Base-by-base conservation (phyloP, 83 land plant genomes). In the Isoetes engelmannii region DNA sequence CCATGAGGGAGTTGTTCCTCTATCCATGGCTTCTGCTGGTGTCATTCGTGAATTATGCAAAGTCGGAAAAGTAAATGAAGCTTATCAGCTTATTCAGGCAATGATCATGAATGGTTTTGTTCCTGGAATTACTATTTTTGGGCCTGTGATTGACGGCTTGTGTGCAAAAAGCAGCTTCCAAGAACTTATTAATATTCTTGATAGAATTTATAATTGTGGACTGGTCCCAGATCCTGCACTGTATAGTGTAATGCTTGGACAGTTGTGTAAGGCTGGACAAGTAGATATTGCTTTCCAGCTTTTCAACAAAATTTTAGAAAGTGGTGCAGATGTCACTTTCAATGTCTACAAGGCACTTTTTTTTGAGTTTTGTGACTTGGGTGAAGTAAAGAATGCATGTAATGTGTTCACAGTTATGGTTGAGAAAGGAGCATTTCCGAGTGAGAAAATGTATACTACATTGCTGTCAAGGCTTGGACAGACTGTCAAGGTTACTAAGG, bases 401-500 rank as follows among this genome's bases (percentile, higher is more conserved):
- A 44, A 61, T 44, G 13, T 61, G 41, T n/a, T 61, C 12, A 44
- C 41, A 28, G 64, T 15, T 6, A 61, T 61, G 28, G 44, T 7
- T 4, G 64, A 61, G 13, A 6, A 21, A 21, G 64, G 64, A 7
- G 13, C 10, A 6, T 5, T 12, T 61, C 44, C 13, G 7, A 46
- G 44, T 61, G 69, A 42, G 21, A 6, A 48, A 8, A 47, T 51
- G 48, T 67, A 67, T 44, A 67, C 69, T 51, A 67, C 61, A 18
- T 37, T 67, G 10, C 48, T 67, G 69, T 49, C 41, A 44, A 58
- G 69, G 12, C 53, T 44, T 28, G 48, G 44, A 18, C 44, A 50
- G 20, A 48, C 48, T 48, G 48, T n/a, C 13, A 47, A 53, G 5
- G 37, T 19, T 48, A 58, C 19, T 12, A 19, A 28, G 8, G 69